These are phyloP conservation scores for Monascus purpureus DNA, from an alignment of 495 filamentous ascomycete species.

Conservation along the genomic window DNA sequence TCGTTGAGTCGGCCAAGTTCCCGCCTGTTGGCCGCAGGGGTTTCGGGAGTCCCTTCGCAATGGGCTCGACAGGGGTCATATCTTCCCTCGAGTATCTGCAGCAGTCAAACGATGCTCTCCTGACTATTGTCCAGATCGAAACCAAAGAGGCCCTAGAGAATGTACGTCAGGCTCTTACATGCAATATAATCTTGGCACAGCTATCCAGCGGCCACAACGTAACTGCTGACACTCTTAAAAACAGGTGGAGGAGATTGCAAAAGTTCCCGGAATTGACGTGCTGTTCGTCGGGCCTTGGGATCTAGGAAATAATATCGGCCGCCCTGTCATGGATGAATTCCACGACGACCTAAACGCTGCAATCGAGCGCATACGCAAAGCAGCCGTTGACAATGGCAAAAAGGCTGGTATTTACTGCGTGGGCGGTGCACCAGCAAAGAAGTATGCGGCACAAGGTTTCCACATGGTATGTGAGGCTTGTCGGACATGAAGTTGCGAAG, in stretches of 20 bases:
- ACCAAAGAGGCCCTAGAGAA: constrained; percentile 57
- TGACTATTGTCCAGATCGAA: constrained; percentile 76
- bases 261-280: constrained; percentile 55
- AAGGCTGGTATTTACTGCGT: constrained; percentile 60
- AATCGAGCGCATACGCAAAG: constrained; percentile 45
- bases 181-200: no score
- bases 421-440: constrained; percentile 44
- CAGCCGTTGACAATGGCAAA: constrained; percentile 49
- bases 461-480: constrained; percentile 62
- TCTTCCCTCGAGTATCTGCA: constrained; percentile 41
- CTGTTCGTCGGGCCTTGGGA: constrained; percentile 59
- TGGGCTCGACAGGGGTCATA: constrained; percentile 6
- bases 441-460: constrained; percentile 54
- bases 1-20: constrained; percentile 39
- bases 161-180: constrained; percentile 1
- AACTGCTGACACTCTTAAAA: no score
- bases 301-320: constrained; percentile 54
- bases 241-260: constrained; percentile 63
- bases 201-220: no score
- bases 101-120: constrained; percentile 54
- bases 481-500: neutral
- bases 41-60: constrained; percentile 14
- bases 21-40: constrained; percentile 14
- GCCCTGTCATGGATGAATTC: constrained; percentile 50
- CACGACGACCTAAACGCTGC: constrained; percentile 49